A percentile compares a stretch with the other conserved stretches of the same genome.
Conservation (phyloP, 441 rosid species). For the Melastoma candidum region DNA sequence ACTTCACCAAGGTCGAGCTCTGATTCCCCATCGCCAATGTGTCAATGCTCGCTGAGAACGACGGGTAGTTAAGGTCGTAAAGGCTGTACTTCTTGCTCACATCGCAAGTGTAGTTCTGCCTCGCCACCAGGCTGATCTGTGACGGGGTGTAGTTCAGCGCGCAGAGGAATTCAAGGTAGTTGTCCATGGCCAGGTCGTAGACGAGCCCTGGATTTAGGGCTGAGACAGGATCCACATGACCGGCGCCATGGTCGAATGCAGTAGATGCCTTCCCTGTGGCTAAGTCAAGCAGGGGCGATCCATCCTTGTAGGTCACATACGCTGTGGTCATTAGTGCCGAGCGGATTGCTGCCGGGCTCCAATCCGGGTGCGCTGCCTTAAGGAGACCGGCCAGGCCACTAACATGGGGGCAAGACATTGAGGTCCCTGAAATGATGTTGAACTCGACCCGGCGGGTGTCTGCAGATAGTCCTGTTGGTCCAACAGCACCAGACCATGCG, state of each 20-base stretch:
- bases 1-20: conserved; percentile 10
- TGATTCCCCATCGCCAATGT: not conserved
- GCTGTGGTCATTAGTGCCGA: conserved; percentile 24
- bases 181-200: conserved; percentile 17
- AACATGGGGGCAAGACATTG: conserved; percentile 30
- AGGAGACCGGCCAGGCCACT: conserved; percentile 24
- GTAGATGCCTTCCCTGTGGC: not conserved
- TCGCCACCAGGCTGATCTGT: conserved; percentile 9
- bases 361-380: conserved; percentile 21
- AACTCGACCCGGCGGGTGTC: conserved; percentile 22
- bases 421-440: conserved; percentile 27
- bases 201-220: conserved; percentile 30
- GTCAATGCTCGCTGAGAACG: conserved; percentile 18
- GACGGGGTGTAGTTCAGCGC: conserved; percentile 9
- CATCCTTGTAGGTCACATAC: conserved; percentile 11
- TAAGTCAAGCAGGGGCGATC: conserved; percentile 6
- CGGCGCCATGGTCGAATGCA: conserved; percentile 18
- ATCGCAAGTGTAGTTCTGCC: conserved; percentile 11
- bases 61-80: conserved; percentile 26
- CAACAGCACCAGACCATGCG: conserved; percentile 14
- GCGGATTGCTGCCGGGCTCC: conserved; percentile 24
- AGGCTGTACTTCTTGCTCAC: conserved; percentile 4
- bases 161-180: conserved; percentile 27
- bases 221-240: conserved; percentile 23
- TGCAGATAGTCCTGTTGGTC: not conserved